Conservation (phyloP, 768 basidiomycete species). For the Chiua virens region DNA sequence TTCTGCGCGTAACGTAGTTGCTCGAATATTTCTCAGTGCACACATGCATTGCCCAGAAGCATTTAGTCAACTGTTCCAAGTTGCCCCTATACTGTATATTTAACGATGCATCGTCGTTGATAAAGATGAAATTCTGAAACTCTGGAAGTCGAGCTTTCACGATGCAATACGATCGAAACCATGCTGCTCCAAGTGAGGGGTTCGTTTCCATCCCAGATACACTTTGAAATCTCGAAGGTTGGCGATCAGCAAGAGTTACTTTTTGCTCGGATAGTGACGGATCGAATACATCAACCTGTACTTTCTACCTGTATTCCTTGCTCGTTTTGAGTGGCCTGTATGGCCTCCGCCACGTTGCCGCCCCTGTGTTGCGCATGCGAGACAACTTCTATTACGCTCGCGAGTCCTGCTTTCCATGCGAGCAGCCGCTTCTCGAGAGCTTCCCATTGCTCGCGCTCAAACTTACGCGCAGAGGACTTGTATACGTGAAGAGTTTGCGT, state of each 20-base stretch:
- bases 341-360: conserved; percentile 16
- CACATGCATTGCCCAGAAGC: too few species aligned
- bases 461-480: conserved; percentile 71
- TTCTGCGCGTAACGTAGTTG: too few species aligned
- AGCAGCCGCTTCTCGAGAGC: conserved; percentile 68
- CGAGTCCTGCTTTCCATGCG: conserved; percentile 76
- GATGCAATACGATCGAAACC: too few species aligned
- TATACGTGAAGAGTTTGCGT: conserved; percentile 70
- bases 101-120: too few species aligned
- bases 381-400: conserved; percentile 69
- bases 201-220: too few species aligned
- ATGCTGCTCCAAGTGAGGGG: too few species aligned
- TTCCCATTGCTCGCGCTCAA: conserved; percentile 80
- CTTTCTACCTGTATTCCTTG: conserved; percentile 24
- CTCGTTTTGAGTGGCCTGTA: conserved; percentile 23
- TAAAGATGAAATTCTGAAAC: too few species aligned
- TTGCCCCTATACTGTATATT: too few species aligned
- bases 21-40: too few species aligned
- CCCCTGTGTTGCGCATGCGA: conserved; percentile 49
- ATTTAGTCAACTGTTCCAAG: too few species aligned
- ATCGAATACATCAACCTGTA: conserved; percentile 15
- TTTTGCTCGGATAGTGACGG: neutral
- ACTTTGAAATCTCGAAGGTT: too few species aligned
- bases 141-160: too few species aligned
- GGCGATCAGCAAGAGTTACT: neutral